Evolutionary conservation across 108 stramenopile genomes (phyloP), one percentile per base, ranked within the genome.

Genomic region (Pseudonitzschia pungens): DNA sequence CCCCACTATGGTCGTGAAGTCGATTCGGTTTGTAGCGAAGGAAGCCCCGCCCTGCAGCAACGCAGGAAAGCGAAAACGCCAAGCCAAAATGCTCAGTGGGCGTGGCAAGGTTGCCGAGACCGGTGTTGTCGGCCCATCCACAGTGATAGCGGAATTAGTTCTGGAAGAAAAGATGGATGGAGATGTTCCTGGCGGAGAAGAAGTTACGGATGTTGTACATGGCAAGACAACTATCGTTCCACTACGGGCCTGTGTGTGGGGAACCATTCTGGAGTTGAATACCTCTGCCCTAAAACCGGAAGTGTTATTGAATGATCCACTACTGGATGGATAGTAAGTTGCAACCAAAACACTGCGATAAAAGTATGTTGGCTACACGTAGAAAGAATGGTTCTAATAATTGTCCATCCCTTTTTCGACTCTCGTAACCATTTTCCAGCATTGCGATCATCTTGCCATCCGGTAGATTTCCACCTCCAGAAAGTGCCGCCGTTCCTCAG

Each of bases 191-290:
- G 36, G 36, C 29, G 27, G 9, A 3, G 64, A 73, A 27, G 26
- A 55, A 10, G 42, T 4, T 9, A 40, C 10, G 15, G 3, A 65
- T 26, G 32, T 4, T 36, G 9, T 50, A 8, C 8, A 45, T 24
- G 43, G 27, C 28, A 64, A 32, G 68, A 26, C 22, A 16, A 66
- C 31, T 0, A 45, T 71, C 36, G n/a, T 85, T n/a, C 51, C 65
- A n/a, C 56, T 92, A 21, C 74, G 77, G 27, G 86, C 88, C 16
- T 81, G 87, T 85, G 87, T 92, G 10, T 79, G 73, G 74, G 91
- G 91, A 10, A 85, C 87, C 6, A 79, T 92, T 28, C 53, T 92
- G 27, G 91, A 92, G 69, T 21, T 92, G 59, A 92, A 92, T 70
- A 54, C 15, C 36, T 40, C 15, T 4, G 45, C 27, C 20, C 32